Conservation (phyloP, 129 eudicot species). For the Deinandra increscens region DNA sequence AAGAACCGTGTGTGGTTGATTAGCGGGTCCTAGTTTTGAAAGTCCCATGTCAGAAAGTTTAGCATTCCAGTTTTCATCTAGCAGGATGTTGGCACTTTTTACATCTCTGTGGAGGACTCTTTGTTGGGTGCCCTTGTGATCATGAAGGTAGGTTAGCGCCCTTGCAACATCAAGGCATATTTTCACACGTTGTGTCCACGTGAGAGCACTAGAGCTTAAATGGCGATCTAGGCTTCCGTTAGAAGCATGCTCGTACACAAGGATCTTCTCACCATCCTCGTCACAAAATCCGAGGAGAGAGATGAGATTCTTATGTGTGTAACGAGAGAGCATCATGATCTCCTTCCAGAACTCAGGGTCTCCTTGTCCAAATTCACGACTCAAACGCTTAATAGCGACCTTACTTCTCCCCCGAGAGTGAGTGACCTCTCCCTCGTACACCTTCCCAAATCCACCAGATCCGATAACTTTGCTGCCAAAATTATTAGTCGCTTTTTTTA, state of each 20-base stretch:
- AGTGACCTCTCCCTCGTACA: neutral
- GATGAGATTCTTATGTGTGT: neutral
- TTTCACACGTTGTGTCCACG: neutral
- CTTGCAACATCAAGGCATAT: neutral
- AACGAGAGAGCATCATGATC: neutral
- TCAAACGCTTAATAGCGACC: conserved; percentile 2
- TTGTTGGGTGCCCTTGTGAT: conserved; percentile 6
- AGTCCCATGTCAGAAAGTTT: conserved; percentile 12
- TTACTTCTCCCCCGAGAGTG: neutral
- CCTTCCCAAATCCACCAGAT: neutral
- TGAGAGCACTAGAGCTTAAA: neutral
- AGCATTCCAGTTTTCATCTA: neutral
- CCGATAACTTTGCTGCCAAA: neutral
- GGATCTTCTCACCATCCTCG: neutral
- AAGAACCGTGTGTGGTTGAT: neutral
- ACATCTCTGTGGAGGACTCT: neutral
- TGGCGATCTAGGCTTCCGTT: conserved; percentile 10
- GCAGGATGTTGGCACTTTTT: conserved; percentile 1
- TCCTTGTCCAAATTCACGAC: conserved; percentile 4
- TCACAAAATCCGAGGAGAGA: conserved; percentile 2
- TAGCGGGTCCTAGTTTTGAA: conserved; percentile 9
- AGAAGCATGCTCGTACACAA: neutral
- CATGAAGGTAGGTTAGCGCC: conserved; percentile 4
- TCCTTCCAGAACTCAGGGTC: neutral
- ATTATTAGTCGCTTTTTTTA: neutral